A percentile compares a stretch with the other conserved stretches of the same genome.
phyloP scores from a whole-genome alignment of 2,329 filamentous ascomycete genomes.

The Botrytis fabae region DNA sequence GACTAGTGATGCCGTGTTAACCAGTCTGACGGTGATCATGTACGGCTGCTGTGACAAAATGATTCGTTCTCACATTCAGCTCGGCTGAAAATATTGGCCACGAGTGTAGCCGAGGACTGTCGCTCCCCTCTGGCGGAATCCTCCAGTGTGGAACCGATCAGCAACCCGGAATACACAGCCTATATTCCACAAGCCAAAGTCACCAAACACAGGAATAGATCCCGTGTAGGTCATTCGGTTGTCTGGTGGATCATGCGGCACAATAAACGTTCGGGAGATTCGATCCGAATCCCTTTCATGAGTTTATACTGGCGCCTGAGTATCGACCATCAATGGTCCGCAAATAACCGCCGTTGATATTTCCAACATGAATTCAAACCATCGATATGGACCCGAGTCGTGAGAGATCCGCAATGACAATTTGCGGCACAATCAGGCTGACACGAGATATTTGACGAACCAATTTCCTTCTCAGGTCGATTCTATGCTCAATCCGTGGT shows the following conservation, averaged over 20 bases:
- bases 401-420: background rate
- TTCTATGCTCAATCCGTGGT: background rate
- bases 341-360: background rate
- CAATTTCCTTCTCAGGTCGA: background rate
- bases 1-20: background rate
- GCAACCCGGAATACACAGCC: background rate
- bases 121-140: background rate
- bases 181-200: background rate
- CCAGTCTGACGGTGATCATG: background rate
- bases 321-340: background rate
- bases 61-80: conserved; percentile 7
- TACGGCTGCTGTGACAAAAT: background rate
- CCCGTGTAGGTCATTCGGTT: background rate
- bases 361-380: background rate
- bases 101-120: background rate
- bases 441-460: background rate
- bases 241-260: background rate
- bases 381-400: conserved; percentile 10
- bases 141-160: background rate
- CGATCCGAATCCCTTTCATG: background rate
- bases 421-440: background rate
- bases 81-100: background rate
- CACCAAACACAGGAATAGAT: background rate
- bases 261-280: background rate
- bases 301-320: background rate